phyloP scores from a whole-genome alignment of 176 grass and related monocot species.

The Aegilops tauschii region DNA sequence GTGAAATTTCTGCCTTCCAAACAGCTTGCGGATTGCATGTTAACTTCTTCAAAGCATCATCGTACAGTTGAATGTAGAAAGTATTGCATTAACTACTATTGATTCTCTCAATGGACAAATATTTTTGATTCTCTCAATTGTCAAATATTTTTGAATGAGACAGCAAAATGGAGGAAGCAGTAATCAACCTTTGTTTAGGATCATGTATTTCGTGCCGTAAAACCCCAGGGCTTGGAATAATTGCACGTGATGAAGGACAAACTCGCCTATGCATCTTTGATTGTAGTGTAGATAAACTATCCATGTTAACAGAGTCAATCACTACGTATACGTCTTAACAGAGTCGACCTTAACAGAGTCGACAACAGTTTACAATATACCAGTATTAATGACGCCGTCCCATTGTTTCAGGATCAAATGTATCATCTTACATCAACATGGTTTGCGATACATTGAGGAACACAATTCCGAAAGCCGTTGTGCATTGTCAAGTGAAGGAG shows the following conservation, averaged over 20 bases:
- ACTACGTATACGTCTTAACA: not conserved
- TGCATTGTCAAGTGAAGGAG: conserved; percentile 94
- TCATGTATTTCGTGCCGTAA: not conserved
- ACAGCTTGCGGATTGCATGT: not conserved
- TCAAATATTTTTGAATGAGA: not conserved
- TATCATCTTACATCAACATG: conserved; percentile 90
- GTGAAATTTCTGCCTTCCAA: not conserved
- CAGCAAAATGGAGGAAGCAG: not conserved
- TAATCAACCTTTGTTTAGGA: not conserved
- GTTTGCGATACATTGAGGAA: conserved; percentile 91
- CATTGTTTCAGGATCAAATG: conserved; percentile 76
- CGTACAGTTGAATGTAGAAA: not conserved
- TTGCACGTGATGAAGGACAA: no score
- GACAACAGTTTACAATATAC: not conserved
- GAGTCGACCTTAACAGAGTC: not conserved
- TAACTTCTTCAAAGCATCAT: not conserved
- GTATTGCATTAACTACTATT: not conserved
- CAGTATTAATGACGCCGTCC: not conserved
- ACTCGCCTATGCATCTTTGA: not conserved
- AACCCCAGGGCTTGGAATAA: not conserved
- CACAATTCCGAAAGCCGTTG: conserved; percentile 89
- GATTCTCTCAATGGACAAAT: not conserved
- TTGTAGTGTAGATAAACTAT: not conserved
- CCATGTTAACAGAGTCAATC: not conserved
- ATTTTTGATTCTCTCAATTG: no score